A percentile compares a stretch with the other conserved stretches of the same genome.
Evolutionary conservation across 345 rosid species (phyloP).

Genomic region (Sonneratia caseolaris): DNA sequence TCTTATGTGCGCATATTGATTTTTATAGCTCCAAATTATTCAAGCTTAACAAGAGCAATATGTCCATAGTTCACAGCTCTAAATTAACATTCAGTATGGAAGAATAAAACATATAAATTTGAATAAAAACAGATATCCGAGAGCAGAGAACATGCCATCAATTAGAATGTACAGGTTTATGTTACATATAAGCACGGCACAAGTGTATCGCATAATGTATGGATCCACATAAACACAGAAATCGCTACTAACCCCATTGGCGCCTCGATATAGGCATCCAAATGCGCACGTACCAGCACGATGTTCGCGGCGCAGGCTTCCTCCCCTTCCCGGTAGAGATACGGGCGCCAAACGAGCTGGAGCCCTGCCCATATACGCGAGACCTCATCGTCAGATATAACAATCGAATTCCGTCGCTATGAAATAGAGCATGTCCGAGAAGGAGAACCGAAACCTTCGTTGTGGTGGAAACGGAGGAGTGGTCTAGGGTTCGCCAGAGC

Average conservation of each 20-base stretch:
- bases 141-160: not conserved
- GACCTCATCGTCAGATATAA: not conserved
- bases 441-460: slow-evolving; percentile 8
- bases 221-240: not conserved
- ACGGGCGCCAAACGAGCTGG: slow-evolving; percentile 23
- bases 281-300: slow-evolving; percentile 18
- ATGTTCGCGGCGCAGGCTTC: slow-evolving; percentile 25
- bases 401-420: not conserved
- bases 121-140: too few relatives aligned
- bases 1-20: not conserved
- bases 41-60: not conserved
- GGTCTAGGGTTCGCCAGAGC: slow-evolving; percentile 37
- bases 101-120: not conserved
- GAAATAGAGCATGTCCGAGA: not conserved
- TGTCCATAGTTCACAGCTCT: not conserved
- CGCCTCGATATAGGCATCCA: slow-evolving; percentile 13
- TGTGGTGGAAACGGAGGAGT: slow-evolving; percentile 19
- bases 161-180: not conserved
- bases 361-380: slow-evolving; percentile 21
- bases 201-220: not conserved
- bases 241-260: slow-evolving; percentile 28
- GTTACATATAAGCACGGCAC: not conserved
- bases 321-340: slow-evolving; percentile 13
- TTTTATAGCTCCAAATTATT: not conserved
- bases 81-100: not conserved